Conservation (phyloP, 139 green algal genomes). For the Zygnema cylindricum region DNA sequence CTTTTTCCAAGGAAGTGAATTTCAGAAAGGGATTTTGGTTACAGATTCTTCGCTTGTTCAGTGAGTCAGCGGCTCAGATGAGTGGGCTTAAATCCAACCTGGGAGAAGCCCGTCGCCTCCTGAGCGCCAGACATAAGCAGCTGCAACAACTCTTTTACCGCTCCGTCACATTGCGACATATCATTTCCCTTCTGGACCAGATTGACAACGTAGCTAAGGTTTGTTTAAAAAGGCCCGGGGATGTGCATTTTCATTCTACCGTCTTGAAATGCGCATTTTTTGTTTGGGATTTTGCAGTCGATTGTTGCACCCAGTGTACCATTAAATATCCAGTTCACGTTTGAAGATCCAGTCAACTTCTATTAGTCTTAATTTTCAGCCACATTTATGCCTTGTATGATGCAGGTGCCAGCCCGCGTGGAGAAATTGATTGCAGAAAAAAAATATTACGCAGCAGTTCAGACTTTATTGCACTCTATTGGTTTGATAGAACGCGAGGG, state of each 20-base stretch:
- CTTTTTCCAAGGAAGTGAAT: too few species aligned
- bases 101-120: conserved; percentile 44
- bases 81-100: conserved; percentile 52
- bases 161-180: conserved; percentile 49
- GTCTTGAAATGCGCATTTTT: too few species aligned
- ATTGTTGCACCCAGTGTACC: too few species aligned
- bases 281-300: too few species aligned
- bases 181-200: conserved; percentile 57
- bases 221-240: too few species aligned
- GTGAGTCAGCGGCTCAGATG: conserved; percentile 51
- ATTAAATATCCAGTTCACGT: too few species aligned
- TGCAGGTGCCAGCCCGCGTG: conserved; percentile 57
- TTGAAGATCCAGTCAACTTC: too few species aligned
- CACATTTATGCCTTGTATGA: too few species aligned
- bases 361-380: too few species aligned
- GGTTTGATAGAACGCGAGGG: conserved; percentile 53
- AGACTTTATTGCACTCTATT: conserved; percentile 46
- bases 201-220: conserved; percentile 62
- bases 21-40: not conserved
- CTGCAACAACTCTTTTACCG: conserved; percentile 62
- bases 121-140: conserved; percentile 34
- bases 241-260: too few species aligned
- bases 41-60: conserved; percentile 59
- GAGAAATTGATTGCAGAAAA: conserved; percentile 49
- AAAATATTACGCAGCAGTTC: conserved; percentile 48